Conservation (phyloP, 2,329 filamentous ascomycete species). For the Alternaria hordeiaustralica region DNA sequence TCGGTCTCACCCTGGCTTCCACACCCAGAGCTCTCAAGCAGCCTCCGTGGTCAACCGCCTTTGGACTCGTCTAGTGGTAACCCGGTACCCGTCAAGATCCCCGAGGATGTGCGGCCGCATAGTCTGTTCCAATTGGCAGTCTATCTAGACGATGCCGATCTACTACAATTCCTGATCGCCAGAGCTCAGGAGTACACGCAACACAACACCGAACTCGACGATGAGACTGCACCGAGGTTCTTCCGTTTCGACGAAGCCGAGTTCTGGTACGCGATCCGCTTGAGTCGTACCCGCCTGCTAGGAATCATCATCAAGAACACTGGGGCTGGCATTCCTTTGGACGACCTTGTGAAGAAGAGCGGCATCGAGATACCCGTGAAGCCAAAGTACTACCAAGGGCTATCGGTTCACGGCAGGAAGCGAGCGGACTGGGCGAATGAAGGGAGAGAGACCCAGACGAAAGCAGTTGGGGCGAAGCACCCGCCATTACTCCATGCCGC, state of each 20-base stretch:
- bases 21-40: background rate
- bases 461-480: slow-evolving; percentile 13
- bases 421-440: slow-evolving; percentile 69
- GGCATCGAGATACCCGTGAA: slow-evolving; percentile 69
- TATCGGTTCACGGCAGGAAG: slow-evolving; percentile 71
- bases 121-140: slow-evolving; percentile 44
- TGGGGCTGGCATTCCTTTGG: slow-evolving; percentile 73
- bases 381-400: slow-evolving; percentile 75
- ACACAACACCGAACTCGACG: slow-evolving; percentile 9
- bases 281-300: slow-evolving; percentile 63
- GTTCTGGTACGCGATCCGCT: slow-evolving; percentile 48
- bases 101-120: slow-evolving; percentile 2
- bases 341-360: slow-evolving; percentile 69
- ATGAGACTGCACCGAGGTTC: background rate
- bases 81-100: slow-evolving; percentile 1
- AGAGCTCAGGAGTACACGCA: slow-evolving; percentile 22
- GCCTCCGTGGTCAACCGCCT: background rate
- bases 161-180: slow-evolving; percentile 25
- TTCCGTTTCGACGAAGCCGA: slow-evolving; percentile 23
- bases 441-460: slow-evolving; percentile 13
- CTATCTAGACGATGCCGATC: slow-evolving; percentile 24
- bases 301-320: slow-evolving; percentile 69
- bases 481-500: slow-evolving; percentile 69
- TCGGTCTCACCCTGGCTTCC: background rate
- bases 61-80: background rate